Percentiles rank a stretch among this genome's conserved stretches.
phyloP scores from a whole-genome alignment of 2,329 filamentous ascomycete species.

The Phaeosphaeriaceae sp. region DNA sequence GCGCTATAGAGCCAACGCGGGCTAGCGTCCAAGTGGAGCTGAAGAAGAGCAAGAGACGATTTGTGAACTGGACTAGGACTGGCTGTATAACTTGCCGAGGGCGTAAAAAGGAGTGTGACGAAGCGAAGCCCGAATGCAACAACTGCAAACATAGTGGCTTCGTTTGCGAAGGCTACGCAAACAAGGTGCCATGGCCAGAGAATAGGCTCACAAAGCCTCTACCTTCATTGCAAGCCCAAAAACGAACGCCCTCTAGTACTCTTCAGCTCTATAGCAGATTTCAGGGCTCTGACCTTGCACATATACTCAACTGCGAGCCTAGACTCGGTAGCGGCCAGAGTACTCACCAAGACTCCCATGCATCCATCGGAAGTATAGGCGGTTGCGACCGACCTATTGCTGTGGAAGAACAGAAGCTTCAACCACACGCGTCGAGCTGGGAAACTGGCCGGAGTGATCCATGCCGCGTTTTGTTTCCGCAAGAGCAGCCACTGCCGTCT shows the following conservation, averaged over 20 bases:
- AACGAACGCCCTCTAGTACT: slow-evolving; percentile 50
- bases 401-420: slow-evolving; percentile 52
- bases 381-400: slow-evolving; percentile 54
- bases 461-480: slow-evolving; percentile 28
- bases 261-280: slow-evolving; percentile 25
- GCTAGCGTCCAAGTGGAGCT: slow-evolving; percentile 56
- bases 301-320: slow-evolving; percentile 42
- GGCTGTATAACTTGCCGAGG: slow-evolving; percentile 90
- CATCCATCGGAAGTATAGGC: slow-evolving; percentile 43
- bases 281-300: slow-evolving; percentile 23
- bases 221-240: slow-evolving; percentile 84
- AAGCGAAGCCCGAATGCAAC: slow-evolving; percentile 87
- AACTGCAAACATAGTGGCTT: slow-evolving; percentile 93
- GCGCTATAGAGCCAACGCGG: slow-evolving; percentile 49
- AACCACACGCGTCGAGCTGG: slow-evolving; percentile 26
- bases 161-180: slow-evolving; percentile 87
- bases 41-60: slow-evolving; percentile 62
- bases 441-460: slow-evolving; percentile 27
- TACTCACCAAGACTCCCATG: slow-evolving; percentile 32
- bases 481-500: slow-evolving; percentile 19
- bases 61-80: slow-evolving; percentile 95
- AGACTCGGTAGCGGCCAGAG: slow-evolving; percentile 6
- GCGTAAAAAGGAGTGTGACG: slow-evolving; percentile 98
- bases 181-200: slow-evolving; percentile 79
- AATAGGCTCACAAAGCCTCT: slow-evolving; percentile 63